phyloP scores from a whole-genome alignment of 768 basidiomycete species.

The Dioszegia crocea region DNA sequence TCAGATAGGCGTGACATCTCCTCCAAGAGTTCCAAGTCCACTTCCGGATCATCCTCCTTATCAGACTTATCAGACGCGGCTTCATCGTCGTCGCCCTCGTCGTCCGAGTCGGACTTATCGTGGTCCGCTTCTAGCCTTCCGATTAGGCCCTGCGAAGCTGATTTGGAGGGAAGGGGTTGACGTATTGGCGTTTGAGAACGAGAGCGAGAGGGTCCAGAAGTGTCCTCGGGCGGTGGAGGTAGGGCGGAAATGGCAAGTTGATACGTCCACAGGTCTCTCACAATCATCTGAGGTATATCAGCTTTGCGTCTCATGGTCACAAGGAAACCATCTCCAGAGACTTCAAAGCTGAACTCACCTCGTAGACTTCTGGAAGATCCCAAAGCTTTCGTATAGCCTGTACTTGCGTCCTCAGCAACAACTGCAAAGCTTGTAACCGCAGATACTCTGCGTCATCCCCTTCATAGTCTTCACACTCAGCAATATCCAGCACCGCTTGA shows the following conservation, averaged over 20 bases:
- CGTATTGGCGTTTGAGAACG: neutral
- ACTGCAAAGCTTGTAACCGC: constrained; percentile 78
- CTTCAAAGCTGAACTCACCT: constrained; percentile 18
- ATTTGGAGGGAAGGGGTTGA: neutral
- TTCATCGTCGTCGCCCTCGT: neutral
- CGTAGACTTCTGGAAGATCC: constrained; percentile 37
- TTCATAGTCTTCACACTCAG: constrained; percentile 64
- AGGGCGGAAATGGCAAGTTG: constrained; percentile 35
- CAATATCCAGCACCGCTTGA: neutral
- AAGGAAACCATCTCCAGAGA: neutral
- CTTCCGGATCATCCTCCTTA: constrained; percentile 16
- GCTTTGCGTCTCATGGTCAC: neutral
- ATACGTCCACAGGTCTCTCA: constrained; percentile 47
- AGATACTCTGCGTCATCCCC: constrained; percentile 72
- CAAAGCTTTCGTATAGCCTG: constrained; percentile 36
- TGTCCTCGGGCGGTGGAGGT: constrained; percentile 18
- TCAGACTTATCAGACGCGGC: constrained; percentile 3
- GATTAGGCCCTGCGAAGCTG: neutral
- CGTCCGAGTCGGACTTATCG: constrained; percentile 12
- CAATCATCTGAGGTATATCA: constrained; percentile 31
- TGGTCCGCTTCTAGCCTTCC: constrained; percentile 23
- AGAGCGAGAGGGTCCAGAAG: neutral
- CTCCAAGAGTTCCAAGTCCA: constrained; percentile 31
- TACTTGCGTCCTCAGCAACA: constrained; percentile 73
- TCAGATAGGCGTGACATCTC: constrained; percentile 12